A percentile compares a stretch with the other conserved stretches of the same genome.
Evolutionary conservation across 2,329 filamentous ascomycete species (phyloP).

Genomic region (Aspergillus piperis): DNA sequence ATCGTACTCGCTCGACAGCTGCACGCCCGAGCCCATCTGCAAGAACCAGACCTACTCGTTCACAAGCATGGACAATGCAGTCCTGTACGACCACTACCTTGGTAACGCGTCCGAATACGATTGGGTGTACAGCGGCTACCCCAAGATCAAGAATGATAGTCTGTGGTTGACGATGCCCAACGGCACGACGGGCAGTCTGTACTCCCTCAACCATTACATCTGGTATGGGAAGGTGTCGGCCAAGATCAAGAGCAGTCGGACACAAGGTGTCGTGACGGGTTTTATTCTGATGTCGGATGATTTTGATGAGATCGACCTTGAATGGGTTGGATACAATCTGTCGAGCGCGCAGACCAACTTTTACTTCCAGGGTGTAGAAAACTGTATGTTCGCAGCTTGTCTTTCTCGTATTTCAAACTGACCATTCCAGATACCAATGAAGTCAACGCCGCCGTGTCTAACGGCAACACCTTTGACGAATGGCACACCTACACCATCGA

Average conservation of each 20-base stretch:
- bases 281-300: constrained; percentile 6
- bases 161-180: constrained; percentile 10
- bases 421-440: constrained; percentile 1
- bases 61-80: background rate
- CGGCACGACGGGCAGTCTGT: constrained; percentile 5
- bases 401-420: background rate
- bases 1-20: constrained; percentile 2
- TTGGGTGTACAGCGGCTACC: constrained; percentile 2
- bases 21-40: constrained; percentile 4
- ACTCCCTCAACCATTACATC: constrained; percentile 5
- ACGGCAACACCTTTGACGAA: background rate
- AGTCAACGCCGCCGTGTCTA: background rate
- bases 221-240: constrained; percentile 9
- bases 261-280: background rate
- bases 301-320: constrained; percentile 5
- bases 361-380: constrained; percentile 6
- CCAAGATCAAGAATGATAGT: constrained; percentile 3
- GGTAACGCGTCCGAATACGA: constrained; percentile 4
- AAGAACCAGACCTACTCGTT: constrained; percentile 8
- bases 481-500: constrained; percentile 9
- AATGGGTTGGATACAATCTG: constrained; percentile 7
- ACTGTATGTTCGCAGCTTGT: background rate
- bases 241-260: constrained; percentile 8
- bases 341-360: constrained; percentile 7
- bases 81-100: constrained; percentile 3